Percentiles rank a stretch among this genome's conserved stretches.
Evolutionary conservation across 2,329 filamentous ascomycete genomes (phyloP).

Genomic region (Cytospora piceae): DNA sequence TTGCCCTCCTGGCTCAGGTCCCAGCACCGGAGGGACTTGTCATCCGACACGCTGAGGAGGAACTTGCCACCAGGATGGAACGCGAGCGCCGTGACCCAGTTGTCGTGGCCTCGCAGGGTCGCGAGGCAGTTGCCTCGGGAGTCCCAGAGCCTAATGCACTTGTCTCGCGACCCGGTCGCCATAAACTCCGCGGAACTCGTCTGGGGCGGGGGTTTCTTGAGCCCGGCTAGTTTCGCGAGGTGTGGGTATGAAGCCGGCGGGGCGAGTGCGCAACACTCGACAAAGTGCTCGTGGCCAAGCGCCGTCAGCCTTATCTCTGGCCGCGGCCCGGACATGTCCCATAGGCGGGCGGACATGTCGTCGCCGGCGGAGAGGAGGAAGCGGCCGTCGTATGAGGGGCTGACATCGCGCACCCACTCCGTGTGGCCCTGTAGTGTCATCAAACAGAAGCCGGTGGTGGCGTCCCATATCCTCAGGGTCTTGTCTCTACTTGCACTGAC

Average conservation of each 20-base stretch:
- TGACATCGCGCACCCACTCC: constrained; percentile 87
- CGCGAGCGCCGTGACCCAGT: constrained; percentile 84
- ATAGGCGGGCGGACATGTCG: constrained; percentile 79
- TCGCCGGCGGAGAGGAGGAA: constrained; percentile 82
- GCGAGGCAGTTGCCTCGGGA: constrained; percentile 81
- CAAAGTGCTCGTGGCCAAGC: constrained; percentile 81
- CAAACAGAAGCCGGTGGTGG: constrained; percentile 88
- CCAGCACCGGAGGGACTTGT: constrained; percentile 93
- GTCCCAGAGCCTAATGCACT: constrained; percentile 89
- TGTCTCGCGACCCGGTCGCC: constrained; percentile 87
- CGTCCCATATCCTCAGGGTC: constrained; percentile 87
- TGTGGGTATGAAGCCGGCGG: constrained; percentile 78
- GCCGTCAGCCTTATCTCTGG: constrained; percentile 78
- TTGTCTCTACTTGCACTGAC: constrained; percentile 86
- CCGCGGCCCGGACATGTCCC: constrained; percentile 74
- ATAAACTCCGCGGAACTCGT: constrained; percentile 83
- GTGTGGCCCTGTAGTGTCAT: constrained; percentile 83
- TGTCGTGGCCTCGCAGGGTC: constrained; percentile 85
- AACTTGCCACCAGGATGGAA: constrained; percentile 95
- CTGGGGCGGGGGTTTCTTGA: constrained; percentile 78
- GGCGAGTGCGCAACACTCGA: constrained; percentile 86
- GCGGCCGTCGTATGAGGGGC: constrained; percentile 78
- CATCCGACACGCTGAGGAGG: constrained; percentile 81
- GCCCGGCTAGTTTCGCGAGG: constrained; percentile 74
- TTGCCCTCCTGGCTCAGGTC: constrained; percentile 88